phyloP scores from a whole-genome alignment of 2,329 filamentous ascomycete species.

The Aschersonia sp. region DNA sequence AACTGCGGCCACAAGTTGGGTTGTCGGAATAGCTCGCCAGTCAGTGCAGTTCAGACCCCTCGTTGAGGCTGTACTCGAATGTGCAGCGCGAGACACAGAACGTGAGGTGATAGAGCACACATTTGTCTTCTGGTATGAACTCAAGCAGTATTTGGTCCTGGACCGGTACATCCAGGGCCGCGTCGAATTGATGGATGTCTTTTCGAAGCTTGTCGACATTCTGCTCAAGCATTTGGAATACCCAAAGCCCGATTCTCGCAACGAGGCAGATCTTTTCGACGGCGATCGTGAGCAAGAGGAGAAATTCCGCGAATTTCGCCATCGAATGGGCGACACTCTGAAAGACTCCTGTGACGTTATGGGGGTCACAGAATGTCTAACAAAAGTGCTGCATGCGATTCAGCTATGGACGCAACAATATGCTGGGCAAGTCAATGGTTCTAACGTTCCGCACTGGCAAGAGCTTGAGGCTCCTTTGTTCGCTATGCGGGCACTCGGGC shows the following conservation, averaged over 20 bases:
- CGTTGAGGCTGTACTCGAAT: conserved; percentile 87
- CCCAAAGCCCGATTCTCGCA: conserved; percentile 58
- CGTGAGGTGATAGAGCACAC: conserved; percentile 86
- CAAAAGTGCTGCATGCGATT: conserved; percentile 76
- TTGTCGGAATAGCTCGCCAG: conserved; percentile 75
- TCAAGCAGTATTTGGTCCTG: conserved; percentile 89
- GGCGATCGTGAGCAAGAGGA: conserved; percentile 93
- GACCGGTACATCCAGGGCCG: conserved; percentile 80
- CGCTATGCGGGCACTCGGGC: conserved; percentile 87
- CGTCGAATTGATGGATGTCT: conserved; percentile 64
- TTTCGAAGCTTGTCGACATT: conserved; percentile 80
- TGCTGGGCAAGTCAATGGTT: conserved; percentile 56
- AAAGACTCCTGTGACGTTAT: conserved; percentile 97
- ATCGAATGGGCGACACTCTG: conserved; percentile 93
- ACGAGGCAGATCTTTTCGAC: conserved; percentile 78
- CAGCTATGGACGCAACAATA: conserved; percentile 80
- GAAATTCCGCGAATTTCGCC: conserved; percentile 90
- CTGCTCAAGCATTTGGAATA: conserved; percentile 86
- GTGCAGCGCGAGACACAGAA: conserved; percentile 73
- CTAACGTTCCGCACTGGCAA: conserved; percentile 86
- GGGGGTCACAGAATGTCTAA: conserved; percentile 79
- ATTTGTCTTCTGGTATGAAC: conserved; percentile 95
- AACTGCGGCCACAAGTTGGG: conserved; percentile 90
- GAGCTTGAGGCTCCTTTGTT: conserved; percentile 91
- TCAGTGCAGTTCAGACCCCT: conserved; percentile 69